Evolutionary conservation across 2,329 filamentous ascomycete species (phyloP).

Genomic region (Chalaropsis ovoidea): DNA sequence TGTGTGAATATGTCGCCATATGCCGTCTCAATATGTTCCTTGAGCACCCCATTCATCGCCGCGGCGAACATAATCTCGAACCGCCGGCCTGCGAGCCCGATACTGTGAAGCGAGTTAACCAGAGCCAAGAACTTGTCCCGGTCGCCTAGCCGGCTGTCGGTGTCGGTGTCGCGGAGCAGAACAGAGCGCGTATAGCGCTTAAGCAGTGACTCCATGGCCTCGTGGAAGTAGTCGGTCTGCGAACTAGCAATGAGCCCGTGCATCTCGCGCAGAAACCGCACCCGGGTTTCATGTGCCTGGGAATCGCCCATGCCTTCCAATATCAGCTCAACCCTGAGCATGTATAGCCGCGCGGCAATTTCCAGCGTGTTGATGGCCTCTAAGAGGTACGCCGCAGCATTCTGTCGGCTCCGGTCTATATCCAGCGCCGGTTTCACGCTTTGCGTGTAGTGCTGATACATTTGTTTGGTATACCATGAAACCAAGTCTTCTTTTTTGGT

Average conservation of each 20-base stretch:
- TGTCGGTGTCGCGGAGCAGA: neutral
- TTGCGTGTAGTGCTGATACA: constrained; percentile 50
- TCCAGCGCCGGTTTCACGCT: constrained; percentile 50
- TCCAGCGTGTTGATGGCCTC: constrained; percentile 4
- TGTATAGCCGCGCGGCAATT: neutral
- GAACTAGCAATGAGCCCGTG: constrained; percentile 57
- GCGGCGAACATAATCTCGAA: constrained; percentile 17
- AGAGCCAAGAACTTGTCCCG: constrained; percentile 1
- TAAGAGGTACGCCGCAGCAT: constrained; percentile 28
- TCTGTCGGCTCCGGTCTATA: constrained; percentile 44
- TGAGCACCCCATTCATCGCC: constrained; percentile 16
- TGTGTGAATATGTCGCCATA: constrained; percentile 16
- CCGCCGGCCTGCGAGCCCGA: constrained; percentile 38
- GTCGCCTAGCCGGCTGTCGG: neutral
- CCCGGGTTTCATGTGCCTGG: constrained; percentile 34
- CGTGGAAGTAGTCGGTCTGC: constrained; percentile 43
- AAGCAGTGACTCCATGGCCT: constrained; percentile 38
- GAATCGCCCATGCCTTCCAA: constrained; percentile 38
- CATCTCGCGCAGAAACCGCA: constrained; percentile 50
- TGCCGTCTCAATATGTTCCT: constrained; percentile 11
- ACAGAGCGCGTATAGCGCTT: neutral
- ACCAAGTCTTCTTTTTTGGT: constrained; percentile 47
- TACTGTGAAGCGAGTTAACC: constrained; percentile 44
- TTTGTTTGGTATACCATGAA: constrained; percentile 52
- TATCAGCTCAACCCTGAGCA: constrained; percentile 37